Evolutionary conservation across 257 asterid genomes (phyloP).

Genomic region (Solanum ossicruentum): DNA sequence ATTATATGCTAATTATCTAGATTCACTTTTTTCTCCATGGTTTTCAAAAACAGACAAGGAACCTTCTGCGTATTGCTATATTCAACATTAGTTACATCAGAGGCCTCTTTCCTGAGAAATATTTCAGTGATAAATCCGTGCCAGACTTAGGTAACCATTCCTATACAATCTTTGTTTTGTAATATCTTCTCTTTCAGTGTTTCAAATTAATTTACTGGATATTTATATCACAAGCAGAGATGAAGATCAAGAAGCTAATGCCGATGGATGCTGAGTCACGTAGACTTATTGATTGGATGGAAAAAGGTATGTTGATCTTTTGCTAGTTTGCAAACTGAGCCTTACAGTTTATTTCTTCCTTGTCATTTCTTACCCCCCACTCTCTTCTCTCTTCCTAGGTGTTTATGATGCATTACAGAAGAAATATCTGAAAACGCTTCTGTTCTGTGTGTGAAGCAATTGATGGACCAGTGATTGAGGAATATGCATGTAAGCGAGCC

Average conservation of each 20-base stretch:
- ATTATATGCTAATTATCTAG: not conserved
- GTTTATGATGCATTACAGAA: constrained; percentile 93
- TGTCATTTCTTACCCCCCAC: not conserved
- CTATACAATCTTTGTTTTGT: not conserved
- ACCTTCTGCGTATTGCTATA: constrained; percentile 88
- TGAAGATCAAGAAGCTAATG: constrained; percentile 97
- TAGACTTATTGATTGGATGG: constrained; percentile 95
- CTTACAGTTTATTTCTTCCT: not conserved
- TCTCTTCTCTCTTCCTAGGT: constrained; percentile 29
- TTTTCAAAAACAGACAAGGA: constrained; percentile 55
- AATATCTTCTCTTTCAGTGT: not conserved
- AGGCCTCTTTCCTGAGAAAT: constrained; percentile 91
- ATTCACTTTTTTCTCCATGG: constrained; percentile 3
- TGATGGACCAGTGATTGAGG: constrained; percentile 88
- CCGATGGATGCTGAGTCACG: constrained; percentile 98
- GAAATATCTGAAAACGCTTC: constrained; percentile 77
- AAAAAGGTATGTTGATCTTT: constrained; percentile 50
- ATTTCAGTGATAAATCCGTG: constrained; percentile 77
- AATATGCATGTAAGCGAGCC: constrained; percentile 62
- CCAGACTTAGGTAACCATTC: constrained; percentile 70
- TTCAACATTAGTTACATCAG: constrained; percentile 94
- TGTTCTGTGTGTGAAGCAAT: constrained; percentile 49
- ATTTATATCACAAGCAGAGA: constrained; percentile 29
- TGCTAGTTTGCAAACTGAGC: not conserved
- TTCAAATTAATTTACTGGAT: constrained; percentile 3